These are phyloP conservation scores for Termitomyces sp. DNA, from an alignment of 768 basidiomycete genomes.

Conservation along the genomic window DNA sequence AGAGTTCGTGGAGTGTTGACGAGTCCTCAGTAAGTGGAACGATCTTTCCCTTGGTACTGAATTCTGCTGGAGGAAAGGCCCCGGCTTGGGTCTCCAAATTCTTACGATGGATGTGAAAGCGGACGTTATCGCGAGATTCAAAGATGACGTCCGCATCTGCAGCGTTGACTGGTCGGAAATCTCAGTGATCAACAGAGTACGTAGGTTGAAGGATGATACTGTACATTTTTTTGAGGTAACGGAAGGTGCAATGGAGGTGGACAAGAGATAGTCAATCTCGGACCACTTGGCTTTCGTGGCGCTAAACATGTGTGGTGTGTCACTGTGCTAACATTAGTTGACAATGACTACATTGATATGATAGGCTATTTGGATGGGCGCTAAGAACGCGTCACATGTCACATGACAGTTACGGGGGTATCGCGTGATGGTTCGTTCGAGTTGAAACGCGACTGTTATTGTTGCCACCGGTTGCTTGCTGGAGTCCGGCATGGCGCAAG, in stretches of 20 bases:
- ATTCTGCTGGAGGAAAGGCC: background rate
- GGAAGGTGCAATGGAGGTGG: background rate
- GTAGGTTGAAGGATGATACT: background rate
- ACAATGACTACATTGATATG: too few species aligned
- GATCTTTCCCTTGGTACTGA: background rate
- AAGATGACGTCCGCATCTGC: background rate
- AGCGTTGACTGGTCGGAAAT: background rate
- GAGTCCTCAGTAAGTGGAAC: background rate
- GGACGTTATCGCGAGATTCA: background rate
- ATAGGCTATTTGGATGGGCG: too few species aligned
- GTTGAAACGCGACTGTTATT: background rate
- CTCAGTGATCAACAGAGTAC: background rate
- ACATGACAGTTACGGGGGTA: background rate
- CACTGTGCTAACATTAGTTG: too few species aligned
- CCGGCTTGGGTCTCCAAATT: background rate
- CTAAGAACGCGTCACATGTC: background rate
- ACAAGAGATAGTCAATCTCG: background rate
- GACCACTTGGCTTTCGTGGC: background rate
- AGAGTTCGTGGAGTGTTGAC: background rate
- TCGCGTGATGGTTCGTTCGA: background rate
- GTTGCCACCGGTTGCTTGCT: background rate
- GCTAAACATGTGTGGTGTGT: background rate
- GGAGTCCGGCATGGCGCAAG: conserved; percentile 1
- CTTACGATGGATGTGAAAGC: background rate
- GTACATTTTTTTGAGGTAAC: background rate